Percentiles rank a stretch among this genome's conserved stretches.
Evolutionary conservation across 257 asterid species (phyloP).

Genomic region (Echium plantagineum): DNA sequence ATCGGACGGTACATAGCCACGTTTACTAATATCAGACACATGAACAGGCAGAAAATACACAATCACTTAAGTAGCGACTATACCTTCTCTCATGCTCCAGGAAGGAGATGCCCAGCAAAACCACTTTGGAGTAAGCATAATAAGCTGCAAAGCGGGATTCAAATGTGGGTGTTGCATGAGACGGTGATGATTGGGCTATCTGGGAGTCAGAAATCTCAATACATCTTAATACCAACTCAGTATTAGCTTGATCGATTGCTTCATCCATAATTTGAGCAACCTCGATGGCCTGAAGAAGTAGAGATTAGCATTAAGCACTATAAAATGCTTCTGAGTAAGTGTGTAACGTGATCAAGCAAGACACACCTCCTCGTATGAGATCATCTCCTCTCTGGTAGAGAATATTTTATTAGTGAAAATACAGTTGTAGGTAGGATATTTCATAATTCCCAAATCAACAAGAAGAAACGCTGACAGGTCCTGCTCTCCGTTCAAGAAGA

Average conservation of each 20-base stretch:
- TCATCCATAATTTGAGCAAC: conserved; percentile 83
- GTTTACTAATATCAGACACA: neutral
- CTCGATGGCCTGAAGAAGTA: conserved; percentile 63
- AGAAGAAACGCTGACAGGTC: conserved; percentile 83
- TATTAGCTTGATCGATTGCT: conserved; percentile 49
- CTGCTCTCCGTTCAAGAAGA: conserved; percentile 94
- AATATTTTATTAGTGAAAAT: conserved; percentile 49
- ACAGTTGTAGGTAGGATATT: conserved; percentile 79
- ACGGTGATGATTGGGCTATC: conserved; percentile 30
- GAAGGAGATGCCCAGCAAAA: conserved; percentile 74
- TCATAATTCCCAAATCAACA: conserved; percentile 75
- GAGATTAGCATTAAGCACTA: conserved; percentile 7
- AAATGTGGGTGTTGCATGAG: conserved; percentile 38
- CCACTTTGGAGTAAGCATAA: conserved; percentile 87
- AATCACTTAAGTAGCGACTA: conserved; percentile 8
- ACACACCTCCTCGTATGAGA: conserved; percentile 82
- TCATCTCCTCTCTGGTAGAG: conserved; percentile 46
- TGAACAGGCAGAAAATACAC: conserved; percentile 2
- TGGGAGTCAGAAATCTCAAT: conserved; percentile 48
- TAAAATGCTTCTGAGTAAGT: conserved; percentile 4
- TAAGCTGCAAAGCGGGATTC: conserved; percentile 59
- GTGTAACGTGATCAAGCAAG: neutral
- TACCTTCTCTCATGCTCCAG: conserved; percentile 83
- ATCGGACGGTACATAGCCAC: neutral
- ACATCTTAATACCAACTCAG: conserved; percentile 56